Evolutionary conservation across 2,329 filamentous ascomycete species (phyloP).

Genomic region (Ophiostoma sp.): DNA sequence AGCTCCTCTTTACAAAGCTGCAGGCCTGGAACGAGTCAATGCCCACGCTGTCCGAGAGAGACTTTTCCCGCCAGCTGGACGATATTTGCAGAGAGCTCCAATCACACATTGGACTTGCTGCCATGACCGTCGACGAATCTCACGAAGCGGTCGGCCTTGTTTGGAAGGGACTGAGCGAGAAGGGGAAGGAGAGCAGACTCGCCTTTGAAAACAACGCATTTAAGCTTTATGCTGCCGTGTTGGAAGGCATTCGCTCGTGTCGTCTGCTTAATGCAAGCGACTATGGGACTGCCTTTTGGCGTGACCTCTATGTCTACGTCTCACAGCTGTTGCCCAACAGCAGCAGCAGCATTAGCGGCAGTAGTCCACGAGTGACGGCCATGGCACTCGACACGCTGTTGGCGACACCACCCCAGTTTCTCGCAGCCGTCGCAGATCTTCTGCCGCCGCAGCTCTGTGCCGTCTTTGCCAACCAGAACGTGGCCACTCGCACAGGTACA

Average conservation of each 20-base stretch:
- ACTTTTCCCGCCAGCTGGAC: conserved; percentile 2
- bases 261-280: conserved; percentile 23
- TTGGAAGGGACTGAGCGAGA: conserved; percentile 3
- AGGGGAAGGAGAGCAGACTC: background rate
- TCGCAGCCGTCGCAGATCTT: conserved; percentile 10
- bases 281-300: conserved; percentile 26
- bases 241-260: conserved; percentile 26
- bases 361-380: background rate
- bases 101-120: conserved; percentile 26
- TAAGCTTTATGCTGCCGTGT: background rate
- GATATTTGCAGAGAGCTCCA: conserved; percentile 26
- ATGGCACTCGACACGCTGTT: conserved; percentile 15
- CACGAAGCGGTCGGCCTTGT: conserved; percentile 18
- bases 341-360: background rate
- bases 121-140: conserved; percentile 26
- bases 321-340: background rate
- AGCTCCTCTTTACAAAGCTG: conserved; percentile 23
- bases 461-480: background rate
- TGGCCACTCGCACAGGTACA: background rate
- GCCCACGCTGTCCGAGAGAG: background rate
- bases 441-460: conserved; percentile 22
- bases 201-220: background rate
- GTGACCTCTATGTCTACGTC: conserved; percentile 7
- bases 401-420: conserved; percentile 22
- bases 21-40: conserved; percentile 17